Conservation (phyloP, 2,329 filamentous ascomycete genomes). For the Sporothrix pseudoabietina region DNA sequence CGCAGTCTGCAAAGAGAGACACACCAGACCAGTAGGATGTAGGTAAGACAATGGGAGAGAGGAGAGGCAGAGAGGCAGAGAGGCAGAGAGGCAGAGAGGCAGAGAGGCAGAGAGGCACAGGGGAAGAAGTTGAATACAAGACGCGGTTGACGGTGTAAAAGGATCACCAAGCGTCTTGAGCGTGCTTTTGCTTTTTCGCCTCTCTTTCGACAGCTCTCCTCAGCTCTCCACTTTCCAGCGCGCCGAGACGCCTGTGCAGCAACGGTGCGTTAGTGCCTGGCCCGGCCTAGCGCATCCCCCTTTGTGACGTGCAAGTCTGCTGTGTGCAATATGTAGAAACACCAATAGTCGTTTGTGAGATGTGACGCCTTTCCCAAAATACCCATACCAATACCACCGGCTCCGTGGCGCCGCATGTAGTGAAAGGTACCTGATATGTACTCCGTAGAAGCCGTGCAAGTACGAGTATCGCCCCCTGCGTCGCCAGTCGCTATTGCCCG, state of each 20-base stretch:
- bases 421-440: no score
- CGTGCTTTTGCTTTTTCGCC: not conserved
- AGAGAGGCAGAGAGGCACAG: not conserved
- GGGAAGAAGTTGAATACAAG: not conserved
- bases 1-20: not conserved
- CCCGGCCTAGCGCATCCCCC: not conserved
- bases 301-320: not conserved
- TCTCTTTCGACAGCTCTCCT: not conserved
- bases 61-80: not conserved
- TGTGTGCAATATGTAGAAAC: not conserved
- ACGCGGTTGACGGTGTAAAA: not conserved
- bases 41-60: not conserved
- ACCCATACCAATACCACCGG: not conserved
- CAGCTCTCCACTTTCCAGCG: constrained; percentile 6
- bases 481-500: not conserved
- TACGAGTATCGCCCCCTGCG: not conserved
- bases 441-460: not conserved
- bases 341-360: not conserved
- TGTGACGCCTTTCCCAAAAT: constrained; percentile 10
- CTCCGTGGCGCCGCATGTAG: not conserved
- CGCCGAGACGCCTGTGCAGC: not conserved
- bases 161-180: not conserved
- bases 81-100: not conserved
- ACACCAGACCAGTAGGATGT: constrained; percentile 11
- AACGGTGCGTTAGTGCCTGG: constrained; percentile 13